phyloP scores from a whole-genome alignment of 768 basidiomycete species.

The Mrakia gelida region DNA sequence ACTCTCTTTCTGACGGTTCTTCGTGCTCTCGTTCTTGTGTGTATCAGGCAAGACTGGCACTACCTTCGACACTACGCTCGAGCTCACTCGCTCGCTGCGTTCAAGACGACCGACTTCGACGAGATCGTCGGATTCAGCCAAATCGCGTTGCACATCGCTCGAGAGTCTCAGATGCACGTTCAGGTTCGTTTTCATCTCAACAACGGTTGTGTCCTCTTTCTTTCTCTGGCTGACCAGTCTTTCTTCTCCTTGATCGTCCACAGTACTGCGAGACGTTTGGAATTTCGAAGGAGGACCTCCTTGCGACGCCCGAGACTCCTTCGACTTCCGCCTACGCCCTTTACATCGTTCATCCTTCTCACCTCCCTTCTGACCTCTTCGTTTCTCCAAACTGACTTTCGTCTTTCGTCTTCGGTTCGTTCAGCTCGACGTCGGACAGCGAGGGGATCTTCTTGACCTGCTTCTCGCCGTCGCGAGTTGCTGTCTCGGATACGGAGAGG shows the following conservation, averaged over 20 bases:
- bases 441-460: slow-evolving; percentile 69
- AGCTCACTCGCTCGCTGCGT: slow-evolving; percentile 73
- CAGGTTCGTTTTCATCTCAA: slow-evolving; percentile 30
- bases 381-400: not conserved
- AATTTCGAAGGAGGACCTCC: slow-evolving; percentile 59
- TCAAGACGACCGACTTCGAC: slow-evolving; percentile 65
- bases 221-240: no score
- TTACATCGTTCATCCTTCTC: slow-evolving; percentile 52
- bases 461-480: slow-evolving; percentile 81
- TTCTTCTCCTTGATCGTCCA: not conserved
- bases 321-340: slow-evolving; percentile 86
- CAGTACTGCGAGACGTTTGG: slow-evolving; percentile 68
- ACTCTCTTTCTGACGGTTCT: not conserved
- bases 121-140: slow-evolving; percentile 61
- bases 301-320: slow-evolving; percentile 60
- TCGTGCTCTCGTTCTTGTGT: not conserved
- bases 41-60: slow-evolving; percentile 40
- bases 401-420: not conserved
- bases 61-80: slow-evolving; percentile 65
- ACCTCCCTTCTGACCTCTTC: not conserved
- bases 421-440: slow-evolving; percentile 63
- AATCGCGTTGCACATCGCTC: slow-evolving; percentile 60
- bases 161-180: slow-evolving; percentile 69
- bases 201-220: no score
- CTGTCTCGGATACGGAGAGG: slow-evolving; percentile 85